A percentile compares a stretch with the other conserved stretches of the same genome.
Conservation (phyloP, 2,329 filamentous ascomycete species). For the Ramularia endophylla region DNA sequence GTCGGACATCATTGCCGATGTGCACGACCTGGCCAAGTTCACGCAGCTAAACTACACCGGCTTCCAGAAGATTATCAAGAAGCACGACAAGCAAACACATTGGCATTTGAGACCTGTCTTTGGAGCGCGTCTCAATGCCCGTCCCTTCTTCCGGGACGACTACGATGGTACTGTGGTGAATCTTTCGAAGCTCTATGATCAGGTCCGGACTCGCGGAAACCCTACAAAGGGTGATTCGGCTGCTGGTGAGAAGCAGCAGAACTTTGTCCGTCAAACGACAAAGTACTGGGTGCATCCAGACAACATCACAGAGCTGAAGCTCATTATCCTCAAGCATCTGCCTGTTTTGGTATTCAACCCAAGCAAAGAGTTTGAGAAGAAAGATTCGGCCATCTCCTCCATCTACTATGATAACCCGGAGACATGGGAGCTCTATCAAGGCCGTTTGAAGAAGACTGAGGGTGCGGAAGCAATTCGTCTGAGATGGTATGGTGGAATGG, state of each 20-base stretch:
- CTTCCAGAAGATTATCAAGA: slow-evolving; percentile 99
- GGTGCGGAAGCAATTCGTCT: slow-evolving; percentile 94
- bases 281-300: slow-evolving; percentile 99
- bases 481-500: slow-evolving; percentile 97
- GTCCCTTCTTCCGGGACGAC: slow-evolving; percentile 98
- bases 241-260: slow-evolving; percentile 87
- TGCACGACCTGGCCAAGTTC: slow-evolving; percentile 96
- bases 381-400: slow-evolving; percentile 92
- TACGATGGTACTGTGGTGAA: slow-evolving; percentile 95
- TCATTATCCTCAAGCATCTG: slow-evolving; percentile 95
- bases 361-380: slow-evolving; percentile 87
- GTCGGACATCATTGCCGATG: slow-evolving; percentile 96
- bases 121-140: slow-evolving; percentile 85
- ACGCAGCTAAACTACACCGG: slow-evolving; percentile 98
- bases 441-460: slow-evolving; percentile 94
- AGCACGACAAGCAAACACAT: slow-evolving; percentile 89
- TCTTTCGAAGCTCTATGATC: slow-evolving; percentile 89
- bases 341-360: slow-evolving; percentile 96
- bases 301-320: slow-evolving; percentile 96
- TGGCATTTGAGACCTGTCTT: slow-evolving; percentile 97
- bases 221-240: slow-evolving; percentile 87
- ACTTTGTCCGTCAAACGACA: slow-evolving; percentile 93
- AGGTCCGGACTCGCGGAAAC: slow-evolving; percentile 87
- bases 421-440: slow-evolving; percentile 89
- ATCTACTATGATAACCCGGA: slow-evolving; percentile 98